Conservation (phyloP, 2,329 filamentous ascomycete species). For the Thelonectria discophora region DNA sequence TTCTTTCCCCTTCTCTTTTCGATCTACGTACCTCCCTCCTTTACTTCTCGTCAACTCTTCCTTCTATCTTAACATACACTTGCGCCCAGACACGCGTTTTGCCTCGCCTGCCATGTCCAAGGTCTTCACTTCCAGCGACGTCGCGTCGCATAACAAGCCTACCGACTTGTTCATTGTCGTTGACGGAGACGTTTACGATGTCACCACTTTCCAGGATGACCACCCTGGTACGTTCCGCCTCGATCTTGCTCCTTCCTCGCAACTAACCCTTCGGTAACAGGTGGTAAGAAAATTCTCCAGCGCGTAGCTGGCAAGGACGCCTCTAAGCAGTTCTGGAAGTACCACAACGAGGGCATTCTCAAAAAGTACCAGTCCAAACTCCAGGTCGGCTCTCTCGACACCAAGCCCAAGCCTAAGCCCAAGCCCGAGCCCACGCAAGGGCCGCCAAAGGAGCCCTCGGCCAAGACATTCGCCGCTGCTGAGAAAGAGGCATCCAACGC, state of each 20-base stretch:
- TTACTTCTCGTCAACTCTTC: no score
- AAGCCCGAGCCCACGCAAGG: conserved; percentile 52
- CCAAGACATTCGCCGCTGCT: conserved; percentile 46
- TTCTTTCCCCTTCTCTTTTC: neutral
- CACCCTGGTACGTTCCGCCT: conserved; percentile 71
- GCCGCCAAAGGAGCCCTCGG: conserved; percentile 47
- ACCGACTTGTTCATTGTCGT: conserved; percentile 89
- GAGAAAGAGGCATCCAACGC: conserved; percentile 56
- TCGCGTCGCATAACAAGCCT: conserved; percentile 89
- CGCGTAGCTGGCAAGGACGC: conserved; percentile 72
- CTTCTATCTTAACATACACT: neutral
- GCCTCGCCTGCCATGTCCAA: conserved; percentile 75
- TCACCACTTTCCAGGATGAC: conserved; percentile 88
- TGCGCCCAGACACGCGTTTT: neutral
- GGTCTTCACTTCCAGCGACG: conserved; percentile 83
- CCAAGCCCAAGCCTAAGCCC: conserved; percentile 74
- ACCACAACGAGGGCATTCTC: conserved; percentile 85
- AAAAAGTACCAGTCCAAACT: conserved; percentile 85
- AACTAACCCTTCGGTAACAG: conserved; percentile 43
- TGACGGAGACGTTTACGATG: conserved; percentile 94
- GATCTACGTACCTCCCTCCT: no score
- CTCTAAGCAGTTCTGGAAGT: conserved; percentile 75
- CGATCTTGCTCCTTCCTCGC: neutral
- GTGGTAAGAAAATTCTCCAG: conserved; percentile 72
- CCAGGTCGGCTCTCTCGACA: conserved; percentile 87